phyloP scores from a whole-genome alignment of 495 filamentous ascomycete species.

The Penicillium antarcticum region DNA sequence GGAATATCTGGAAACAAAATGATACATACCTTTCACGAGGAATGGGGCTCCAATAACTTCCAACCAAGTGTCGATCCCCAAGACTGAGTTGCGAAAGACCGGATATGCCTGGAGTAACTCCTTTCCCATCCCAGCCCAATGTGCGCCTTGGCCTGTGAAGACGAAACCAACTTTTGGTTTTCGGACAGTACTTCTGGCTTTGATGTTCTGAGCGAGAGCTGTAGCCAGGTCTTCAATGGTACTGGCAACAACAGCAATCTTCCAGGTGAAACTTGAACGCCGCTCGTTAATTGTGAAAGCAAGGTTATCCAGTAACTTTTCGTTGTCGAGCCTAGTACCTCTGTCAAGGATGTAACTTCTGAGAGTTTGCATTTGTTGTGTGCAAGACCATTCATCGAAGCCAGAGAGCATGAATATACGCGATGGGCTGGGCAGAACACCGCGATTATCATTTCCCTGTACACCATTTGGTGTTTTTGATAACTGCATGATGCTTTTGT shows the following conservation, averaged over 20 bases:
- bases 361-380: neutral
- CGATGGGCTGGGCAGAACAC: neutral
- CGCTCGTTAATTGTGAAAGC: slow-evolving; percentile 29
- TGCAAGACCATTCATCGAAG: slow-evolving; percentile 15
- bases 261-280: slow-evolving; percentile 23
- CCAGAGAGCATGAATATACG: slow-evolving; percentile 17
- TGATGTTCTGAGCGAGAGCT: slow-evolving; percentile 2
- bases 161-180: slow-evolving; percentile 13
- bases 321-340: neutral
- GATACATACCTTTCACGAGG: slow-evolving; percentile 5
- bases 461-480: neutral
- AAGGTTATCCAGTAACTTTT: slow-evolving; percentile 17
- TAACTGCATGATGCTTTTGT: neutral
- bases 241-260: slow-evolving; percentile 10
- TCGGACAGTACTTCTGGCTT: neutral
- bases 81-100: slow-evolving; percentile 29
- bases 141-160: slow-evolving; percentile 48
- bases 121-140: slow-evolving; percentile 34
- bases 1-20: neutral
- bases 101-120: slow-evolving; percentile 31
- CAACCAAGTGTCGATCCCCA: slow-evolving; percentile 15
- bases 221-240: slow-evolving; percentile 3
- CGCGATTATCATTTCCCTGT: no score
- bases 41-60: slow-evolving; percentile 22
- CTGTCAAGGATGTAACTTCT: slow-evolving; percentile 9